Base-by-base conservation (phyloP, 2,329 filamentous ascomycete species). In the Ophiostoma perfectum region DNA sequence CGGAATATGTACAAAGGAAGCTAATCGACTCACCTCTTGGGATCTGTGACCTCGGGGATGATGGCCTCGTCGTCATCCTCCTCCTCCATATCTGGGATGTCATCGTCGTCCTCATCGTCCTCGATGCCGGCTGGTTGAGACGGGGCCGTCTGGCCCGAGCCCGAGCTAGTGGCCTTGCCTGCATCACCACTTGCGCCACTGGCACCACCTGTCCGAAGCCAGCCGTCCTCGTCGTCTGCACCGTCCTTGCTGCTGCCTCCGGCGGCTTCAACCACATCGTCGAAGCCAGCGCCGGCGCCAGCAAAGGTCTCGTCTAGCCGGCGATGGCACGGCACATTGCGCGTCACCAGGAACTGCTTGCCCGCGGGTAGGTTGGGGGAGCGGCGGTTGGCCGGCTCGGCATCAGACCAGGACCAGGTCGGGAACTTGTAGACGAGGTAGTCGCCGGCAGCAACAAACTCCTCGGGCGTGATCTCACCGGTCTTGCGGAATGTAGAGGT, bases 371-470 rank as follows among this genome's bases (percentile, higher is more conserved):
- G 87, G 76, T 96, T 91, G 72, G 83, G 82, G 68, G 91, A 91
- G 72, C 93, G 90, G 78, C 92, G 91, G 71, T 86, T 84, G 1
- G 89, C 86, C n/a, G 88, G 87, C 68, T 94, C 91, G 73, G 94
- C 93, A 75, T 95, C 92, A 72, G 90, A 88, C 95, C 95, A 99
- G 65, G 92, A 90, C 95, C 95, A 99, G 69, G 94, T 96, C 8
- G 94, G 95, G 80, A 99, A 99, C 82, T 97, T 98, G 88, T 96
- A 97, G 76, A 97, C 93, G 49, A 99, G 88, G 78, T 98, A 99
- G 81, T 99, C 95, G 74, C 95, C 95, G 3, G 95, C 95, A 4
- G 91, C 90, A 66, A 97, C 84, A 79, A 99, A 99, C 83, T 99
- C 95, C 76, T 97, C 94, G 18, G 94, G 94, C 0, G 94, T 98